Percentiles rank a stretch among this genome's conserved stretches.
phyloP scores from a whole-genome alignment of 352 stramenopile species.

The Phytopythium kandeliae region DNA sequence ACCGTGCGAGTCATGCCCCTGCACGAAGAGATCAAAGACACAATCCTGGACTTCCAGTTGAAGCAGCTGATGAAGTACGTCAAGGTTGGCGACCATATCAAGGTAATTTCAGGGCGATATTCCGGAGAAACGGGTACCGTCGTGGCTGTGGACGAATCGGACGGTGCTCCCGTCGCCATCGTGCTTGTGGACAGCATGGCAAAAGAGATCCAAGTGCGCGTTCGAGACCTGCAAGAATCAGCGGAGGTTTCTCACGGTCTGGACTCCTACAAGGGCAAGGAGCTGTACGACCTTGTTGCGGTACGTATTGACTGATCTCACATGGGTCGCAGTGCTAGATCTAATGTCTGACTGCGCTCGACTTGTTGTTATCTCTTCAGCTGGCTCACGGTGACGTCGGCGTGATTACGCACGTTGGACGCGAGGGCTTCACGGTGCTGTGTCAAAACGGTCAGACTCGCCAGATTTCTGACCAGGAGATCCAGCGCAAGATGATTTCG shows the following conservation, averaged over 20 bases:
- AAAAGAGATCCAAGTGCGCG: conserved; percentile 88
- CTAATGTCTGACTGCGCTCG: background rate
- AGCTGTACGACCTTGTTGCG: conserved; percentile 87
- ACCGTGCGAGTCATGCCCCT: conserved; percentile 87
- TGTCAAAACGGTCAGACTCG: conserved; percentile 80
- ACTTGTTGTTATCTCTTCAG: conserved; percentile 15
- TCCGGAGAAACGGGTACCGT: conserved; percentile 88
- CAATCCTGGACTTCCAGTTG: conserved; percentile 85
- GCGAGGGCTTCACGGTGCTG: conserved; percentile 85
- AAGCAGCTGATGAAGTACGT: conserved; percentile 90
- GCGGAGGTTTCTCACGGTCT: conserved; percentile 86
- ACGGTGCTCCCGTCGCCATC: conserved; percentile 80
- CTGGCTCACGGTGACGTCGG: conserved; percentile 84
- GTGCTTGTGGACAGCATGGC: conserved; percentile 88
- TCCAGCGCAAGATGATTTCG: conserved; percentile 85
- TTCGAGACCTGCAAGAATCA: conserved; percentile 87
- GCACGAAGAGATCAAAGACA: conserved; percentile 90
- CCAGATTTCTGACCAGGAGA: conserved; percentile 85
- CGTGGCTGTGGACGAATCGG: conserved; percentile 81
- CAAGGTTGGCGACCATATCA: conserved; percentile 90
- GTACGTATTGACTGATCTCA: conserved; percentile 19
- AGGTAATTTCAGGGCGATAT: conserved; percentile 87
- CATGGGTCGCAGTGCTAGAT: background rate
- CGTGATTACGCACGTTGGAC: conserved; percentile 88
- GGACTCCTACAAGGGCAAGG: conserved; percentile 88